Conservation (phyloP, 139 green algal genomes). For the Micromonas pusilla region DNA sequence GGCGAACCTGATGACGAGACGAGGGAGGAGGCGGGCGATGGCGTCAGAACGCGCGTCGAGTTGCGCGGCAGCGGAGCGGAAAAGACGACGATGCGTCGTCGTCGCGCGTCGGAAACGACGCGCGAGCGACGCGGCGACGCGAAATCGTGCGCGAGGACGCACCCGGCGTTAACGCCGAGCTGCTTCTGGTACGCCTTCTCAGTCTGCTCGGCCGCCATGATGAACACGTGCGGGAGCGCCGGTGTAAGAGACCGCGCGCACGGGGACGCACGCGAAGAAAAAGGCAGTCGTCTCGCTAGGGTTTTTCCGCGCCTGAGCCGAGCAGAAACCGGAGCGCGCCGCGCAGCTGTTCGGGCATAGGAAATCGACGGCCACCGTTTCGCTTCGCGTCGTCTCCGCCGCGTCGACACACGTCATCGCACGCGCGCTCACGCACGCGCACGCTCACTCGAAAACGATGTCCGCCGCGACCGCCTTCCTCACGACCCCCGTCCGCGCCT, state of each 20-base stretch:
- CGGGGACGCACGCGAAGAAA: too few relatives aligned
- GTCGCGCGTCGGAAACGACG: not conserved
- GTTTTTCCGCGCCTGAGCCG: too few relatives aligned
- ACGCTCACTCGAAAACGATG: not conserved
- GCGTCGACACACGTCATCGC: too few relatives aligned
- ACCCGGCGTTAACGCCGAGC: slow-evolving; percentile 77
- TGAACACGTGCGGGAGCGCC: not conserved
- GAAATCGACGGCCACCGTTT: too few relatives aligned
- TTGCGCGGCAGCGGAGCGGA: not conserved
- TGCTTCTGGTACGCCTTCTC: slow-evolving; percentile 94
- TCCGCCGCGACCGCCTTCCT: not conserved
- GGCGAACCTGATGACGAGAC: slow-evolving; percentile 47
- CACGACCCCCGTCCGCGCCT: not conserved
- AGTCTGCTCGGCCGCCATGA: not conserved
- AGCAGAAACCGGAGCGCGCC: too few relatives aligned
- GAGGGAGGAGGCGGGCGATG: not conserved
- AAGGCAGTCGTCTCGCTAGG: too few relatives aligned
- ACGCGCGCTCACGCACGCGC: too few relatives aligned
- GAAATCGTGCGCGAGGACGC: not conserved
- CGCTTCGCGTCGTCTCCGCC: too few relatives aligned
- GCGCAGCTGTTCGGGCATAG: too few relatives aligned
- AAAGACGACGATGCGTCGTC: not conserved
- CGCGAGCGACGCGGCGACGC: not conserved
- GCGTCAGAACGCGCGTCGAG: not conserved
- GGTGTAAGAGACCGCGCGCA: not conserved